These are phyloP conservation scores for Ajuga chamaepitys DNA, from an alignment of 257 asterid species.

Conservation along the genomic window DNA sequence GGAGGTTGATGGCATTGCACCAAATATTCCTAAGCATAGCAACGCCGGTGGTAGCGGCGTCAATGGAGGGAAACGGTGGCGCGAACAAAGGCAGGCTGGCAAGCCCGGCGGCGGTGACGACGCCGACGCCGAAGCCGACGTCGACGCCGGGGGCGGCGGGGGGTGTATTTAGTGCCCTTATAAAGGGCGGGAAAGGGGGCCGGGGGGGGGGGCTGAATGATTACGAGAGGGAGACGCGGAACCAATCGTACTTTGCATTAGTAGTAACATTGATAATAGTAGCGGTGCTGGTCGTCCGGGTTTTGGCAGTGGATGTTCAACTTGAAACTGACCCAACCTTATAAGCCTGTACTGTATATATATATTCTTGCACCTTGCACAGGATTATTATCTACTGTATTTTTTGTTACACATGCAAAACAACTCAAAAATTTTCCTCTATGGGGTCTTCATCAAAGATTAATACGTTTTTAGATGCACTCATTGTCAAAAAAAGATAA, in stretches of 20 bases:
- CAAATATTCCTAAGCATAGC: slow-evolving; percentile 40
- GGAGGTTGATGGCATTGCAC: slow-evolving; percentile 34
- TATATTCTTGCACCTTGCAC: no score
- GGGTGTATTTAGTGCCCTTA: neutral
- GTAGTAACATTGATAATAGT: slow-evolving; percentile 18
- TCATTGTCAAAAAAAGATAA: no score
- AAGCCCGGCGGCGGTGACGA: slow-evolving; percentile 3
- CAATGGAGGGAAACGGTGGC: slow-evolving; percentile 2
- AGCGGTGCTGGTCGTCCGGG: neutral
- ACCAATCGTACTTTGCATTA: slow-evolving; percentile 33
- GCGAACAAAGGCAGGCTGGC: neutral
- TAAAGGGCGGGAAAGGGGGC: slow-evolving; percentile 8
- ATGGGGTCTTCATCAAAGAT: no score
- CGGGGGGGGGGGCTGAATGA: slow-evolving; percentile 26
- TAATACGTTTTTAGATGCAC: no score
- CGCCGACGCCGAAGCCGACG: neutral
- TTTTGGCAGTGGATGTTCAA: slow-evolving; percentile 4
- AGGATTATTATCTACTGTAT: no score
- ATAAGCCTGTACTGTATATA: no score
- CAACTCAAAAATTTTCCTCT: no score
- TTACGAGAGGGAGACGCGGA: slow-evolving; percentile 43
- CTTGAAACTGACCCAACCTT: neutral
- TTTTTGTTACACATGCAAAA: no score
- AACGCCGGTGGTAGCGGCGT: slow-evolving; percentile 20
- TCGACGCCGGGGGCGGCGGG: neutral